phyloP scores from a whole-genome alignment of 805 yeast species.

The Sugiyamaella boreocaroliniensis region DNA sequence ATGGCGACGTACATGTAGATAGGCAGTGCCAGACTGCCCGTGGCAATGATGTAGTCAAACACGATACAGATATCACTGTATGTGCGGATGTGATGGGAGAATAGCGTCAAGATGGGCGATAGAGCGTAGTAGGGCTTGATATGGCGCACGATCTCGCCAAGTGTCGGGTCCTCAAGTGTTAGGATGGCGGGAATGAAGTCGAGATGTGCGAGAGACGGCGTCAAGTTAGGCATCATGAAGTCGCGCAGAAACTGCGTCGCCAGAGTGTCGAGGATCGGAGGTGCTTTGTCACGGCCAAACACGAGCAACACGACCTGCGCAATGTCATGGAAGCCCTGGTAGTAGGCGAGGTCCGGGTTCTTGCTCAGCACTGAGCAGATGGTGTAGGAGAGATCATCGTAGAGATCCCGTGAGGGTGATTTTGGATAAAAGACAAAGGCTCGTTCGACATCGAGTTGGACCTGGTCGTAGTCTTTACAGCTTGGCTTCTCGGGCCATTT shows the following conservation, averaged over 20 bases:
- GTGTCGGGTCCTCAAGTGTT: slow-evolving; percentile 39
- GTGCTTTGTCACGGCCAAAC: slow-evolving; percentile 28
- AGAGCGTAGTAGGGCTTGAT: slow-evolving; percentile 62
- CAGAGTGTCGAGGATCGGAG: slow-evolving; percentile 44
- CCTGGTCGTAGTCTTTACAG: slow-evolving; percentile 75
- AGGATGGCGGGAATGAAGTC: slow-evolving; percentile 59
- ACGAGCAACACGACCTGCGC: slow-evolving; percentile 60
- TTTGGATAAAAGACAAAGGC: slow-evolving; percentile 47
- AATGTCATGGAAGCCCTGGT: slow-evolving; percentile 91
- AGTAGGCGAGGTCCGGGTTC: slow-evolving; percentile 62
- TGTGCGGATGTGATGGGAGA: slow-evolving; percentile 59
- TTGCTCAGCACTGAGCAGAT: slow-evolving; percentile 52
- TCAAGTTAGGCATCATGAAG: slow-evolving; percentile 69
- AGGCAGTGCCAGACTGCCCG: slow-evolving; percentile 47
- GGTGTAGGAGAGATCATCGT: slow-evolving; percentile 34
- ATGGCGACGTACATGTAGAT: slow-evolving; percentile 56
- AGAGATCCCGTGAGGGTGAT: slow-evolving; percentile 11
- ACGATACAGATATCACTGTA: slow-evolving; percentile 46
- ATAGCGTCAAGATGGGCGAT: slow-evolving; percentile 70
- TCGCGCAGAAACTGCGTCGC: slow-evolving; percentile 67
- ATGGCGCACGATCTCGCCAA: slow-evolving; percentile 33
- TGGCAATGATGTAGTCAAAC: slow-evolving; percentile 63
- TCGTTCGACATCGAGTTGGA: slow-evolving; percentile 67
- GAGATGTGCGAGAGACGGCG: slow-evolving; percentile 60
- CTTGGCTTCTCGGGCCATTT: slow-evolving; percentile 23